Evolutionary conservation across 139 green algal genomes (phyloP).

Genomic region (Astrephomene gubernaculifera): DNA sequence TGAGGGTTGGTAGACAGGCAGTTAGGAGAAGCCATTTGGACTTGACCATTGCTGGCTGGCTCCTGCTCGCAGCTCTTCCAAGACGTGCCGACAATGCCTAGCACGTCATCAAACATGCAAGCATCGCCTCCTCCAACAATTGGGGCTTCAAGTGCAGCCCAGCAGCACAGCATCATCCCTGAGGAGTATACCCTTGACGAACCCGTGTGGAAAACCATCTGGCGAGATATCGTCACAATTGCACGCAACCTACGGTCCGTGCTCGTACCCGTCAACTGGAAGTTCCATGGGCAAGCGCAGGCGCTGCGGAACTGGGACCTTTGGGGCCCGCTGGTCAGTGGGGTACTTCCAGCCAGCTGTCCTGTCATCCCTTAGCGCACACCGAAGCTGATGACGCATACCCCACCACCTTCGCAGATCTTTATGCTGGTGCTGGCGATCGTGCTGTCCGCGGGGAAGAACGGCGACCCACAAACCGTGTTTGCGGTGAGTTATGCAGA

Average conservation of each 20-base stretch:
- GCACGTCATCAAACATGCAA: not conserved
- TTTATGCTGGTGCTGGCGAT: slow-evolving; percentile 87
- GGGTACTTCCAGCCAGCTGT: not conserved
- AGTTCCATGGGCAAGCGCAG: slow-evolving; percentile 72
- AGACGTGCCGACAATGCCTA: slow-evolving; percentile 25
- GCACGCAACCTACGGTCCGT: slow-evolving; percentile 86
- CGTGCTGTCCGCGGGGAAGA: slow-evolving; percentile 73
- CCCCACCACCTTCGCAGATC: slow-evolving; percentile 61
- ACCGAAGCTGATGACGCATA: not conserved
- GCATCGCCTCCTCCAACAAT: slow-evolving; percentile 25
- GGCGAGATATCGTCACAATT: slow-evolving; percentile 92
- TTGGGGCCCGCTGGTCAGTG: slow-evolving; percentile 95
- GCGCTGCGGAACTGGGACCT: slow-evolving; percentile 98
- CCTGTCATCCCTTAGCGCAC: not conserved
- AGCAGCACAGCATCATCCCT: slow-evolving; percentile 15
- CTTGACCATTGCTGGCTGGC: not conserved
- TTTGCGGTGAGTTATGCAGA: slow-evolving; percentile 88
- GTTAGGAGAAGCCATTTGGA: not conserved
- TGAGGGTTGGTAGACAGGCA: not conserved
- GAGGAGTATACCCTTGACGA: slow-evolving; percentile 94
- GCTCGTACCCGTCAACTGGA: slow-evolving; percentile 86
- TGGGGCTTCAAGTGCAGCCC: not conserved
- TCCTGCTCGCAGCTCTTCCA: slow-evolving; percentile 31
- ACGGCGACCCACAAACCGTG: slow-evolving; percentile 71
- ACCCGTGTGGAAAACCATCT: slow-evolving; percentile 88